Evolutionary conservation across 768 basidiomycete species (phyloP), one percentile per base, ranked within the genome.

Genomic region (Hydnomerulius pinastri): DNA sequence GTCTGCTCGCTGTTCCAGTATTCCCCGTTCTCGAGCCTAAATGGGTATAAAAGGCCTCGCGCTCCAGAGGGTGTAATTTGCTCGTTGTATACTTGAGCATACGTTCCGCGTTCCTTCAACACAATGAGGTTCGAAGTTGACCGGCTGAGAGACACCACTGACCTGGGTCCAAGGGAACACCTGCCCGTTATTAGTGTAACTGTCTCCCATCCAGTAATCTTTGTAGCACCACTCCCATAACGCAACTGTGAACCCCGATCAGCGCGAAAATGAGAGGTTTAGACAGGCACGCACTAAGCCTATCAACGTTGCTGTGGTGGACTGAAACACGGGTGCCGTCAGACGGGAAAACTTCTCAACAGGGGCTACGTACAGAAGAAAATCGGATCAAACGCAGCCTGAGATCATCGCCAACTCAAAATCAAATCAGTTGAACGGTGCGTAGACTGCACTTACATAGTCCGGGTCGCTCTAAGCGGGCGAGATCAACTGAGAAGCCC

Each of bases 181-280:
- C 13, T 27, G 27, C 6, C 45, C 53, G 6, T 57, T 48, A 4
- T 57, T 5, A 0, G 17, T 49, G 35, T 60, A 67, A 15, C 66
- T 64, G 4, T 39, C 18, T 13, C 45, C 55, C 66, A 66, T 65
- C 65, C 66, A 68, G 30, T 65, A 63, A 5, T 61, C 48, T 2
- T 48, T 41, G 46, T 66, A 66, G 43, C 55, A 63, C 61, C 66
- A 66, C 17, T 66, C 65, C 65, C 65, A 66, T 42, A 66, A 42
- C 10, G 65, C 66, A 23, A 55, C 65, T 66, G 29, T 9, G n/a
- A 35, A 15, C 9, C n/a, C 28, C 23, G 13, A 29, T 48, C 5
- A 62, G n/a, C n/a, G n/a, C n/a, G 32, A 7, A 18, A 18, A 15
- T 6, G 23, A 10, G 24, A 23, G 5, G 9, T 23, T 12, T 12